These are phyloP conservation scores for Sporothrix phasma DNA, from an alignment of 2,329 filamentous ascomycete genomes.

Conservation along the genomic window DNA sequence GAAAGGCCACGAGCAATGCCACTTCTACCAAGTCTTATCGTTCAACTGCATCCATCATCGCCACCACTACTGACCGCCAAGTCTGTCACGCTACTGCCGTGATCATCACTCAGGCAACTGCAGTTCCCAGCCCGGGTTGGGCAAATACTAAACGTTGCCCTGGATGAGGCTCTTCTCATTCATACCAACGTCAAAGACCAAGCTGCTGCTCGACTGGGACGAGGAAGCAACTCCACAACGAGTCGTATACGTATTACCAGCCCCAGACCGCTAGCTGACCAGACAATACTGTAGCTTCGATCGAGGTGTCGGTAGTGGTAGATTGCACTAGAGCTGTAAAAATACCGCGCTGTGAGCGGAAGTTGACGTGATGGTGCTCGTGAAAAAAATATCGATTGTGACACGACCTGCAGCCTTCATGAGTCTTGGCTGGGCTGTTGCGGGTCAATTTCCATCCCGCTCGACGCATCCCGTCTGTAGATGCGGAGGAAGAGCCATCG, in stretches of 20 bases:
- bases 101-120: background rate
- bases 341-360: constrained; percentile 24
- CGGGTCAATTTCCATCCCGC: constrained; percentile 27
- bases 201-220: background rate
- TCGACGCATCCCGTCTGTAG: constrained; percentile 28
- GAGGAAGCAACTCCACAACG: background rate
- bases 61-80: background rate
- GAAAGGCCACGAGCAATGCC: background rate
- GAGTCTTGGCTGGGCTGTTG: constrained; percentile 27
- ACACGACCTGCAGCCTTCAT: constrained; percentile 51
- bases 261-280: no score
- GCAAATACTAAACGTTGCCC: constrained; percentile 29
- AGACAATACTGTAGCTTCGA: constrained; percentile 18
- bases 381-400: constrained; percentile 30
- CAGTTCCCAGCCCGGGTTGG: constrained; percentile 19
- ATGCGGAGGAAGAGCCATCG: background rate
- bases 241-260: no score
- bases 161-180: constrained; percentile 39
- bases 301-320: constrained; percentile 17
- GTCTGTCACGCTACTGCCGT: background rate
- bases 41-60: background rate
- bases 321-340: background rate
- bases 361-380: constrained; percentile 20
- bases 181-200: constrained; percentile 11
- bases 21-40: constrained; percentile 15